These are phyloP conservation scores for Teunomyces pallodes DNA, from an alignment of 805 yeast species.

Conservation along the genomic window DNA sequence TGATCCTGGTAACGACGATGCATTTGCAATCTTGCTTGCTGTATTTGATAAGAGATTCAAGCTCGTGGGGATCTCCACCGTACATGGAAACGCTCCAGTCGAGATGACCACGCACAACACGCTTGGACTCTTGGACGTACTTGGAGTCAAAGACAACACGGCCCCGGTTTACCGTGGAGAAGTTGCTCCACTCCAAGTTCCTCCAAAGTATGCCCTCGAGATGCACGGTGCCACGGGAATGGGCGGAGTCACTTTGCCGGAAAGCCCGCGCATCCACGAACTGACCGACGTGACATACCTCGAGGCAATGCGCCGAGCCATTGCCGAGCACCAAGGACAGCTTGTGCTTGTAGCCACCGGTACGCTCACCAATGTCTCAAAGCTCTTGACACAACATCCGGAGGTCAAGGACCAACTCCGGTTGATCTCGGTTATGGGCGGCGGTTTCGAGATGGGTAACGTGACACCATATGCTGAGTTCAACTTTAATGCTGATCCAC, in stretches of 20 bases:
- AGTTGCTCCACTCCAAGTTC: slow-evolving; percentile 51
- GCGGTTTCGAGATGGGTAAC: slow-evolving; percentile 54
- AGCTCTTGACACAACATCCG: slow-evolving; percentile 55
- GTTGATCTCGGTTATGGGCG: slow-evolving; percentile 75
- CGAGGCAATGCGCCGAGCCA: slow-evolving; percentile 42
- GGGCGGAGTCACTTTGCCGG: slow-evolving; percentile 68
- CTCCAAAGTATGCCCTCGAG: slow-evolving; percentile 52
- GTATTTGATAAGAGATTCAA: slow-evolving; percentile 56
- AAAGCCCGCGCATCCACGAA: slow-evolving; percentile 36
- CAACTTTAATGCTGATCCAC: slow-evolving; percentile 73
- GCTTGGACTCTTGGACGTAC: slow-evolving; percentile 60
- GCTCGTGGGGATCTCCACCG: slow-evolving; percentile 69
- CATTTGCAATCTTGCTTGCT: slow-evolving; percentile 68
- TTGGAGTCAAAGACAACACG: slow-evolving; percentile 37
- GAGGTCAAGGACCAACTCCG: slow-evolving; percentile 47
- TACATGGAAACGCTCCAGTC: slow-evolving; percentile 68
- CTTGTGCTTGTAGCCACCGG: slow-evolving; percentile 73
- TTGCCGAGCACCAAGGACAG: slow-evolving; percentile 42
- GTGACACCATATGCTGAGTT: slow-evolving; percentile 62
- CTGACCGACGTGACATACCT: slow-evolving; percentile 25
- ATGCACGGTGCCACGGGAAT: slow-evolving; percentile 76
- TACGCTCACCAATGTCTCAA: slow-evolving; percentile 69
- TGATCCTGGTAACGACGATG: slow-evolving; percentile 91
- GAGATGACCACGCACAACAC: slow-evolving; percentile 68
- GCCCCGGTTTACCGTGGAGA: slow-evolving; percentile 71